Evolutionary conservation across 495 filamentous ascomycete species (phyloP).

Genomic region (Cairneyella variabilis): DNA sequence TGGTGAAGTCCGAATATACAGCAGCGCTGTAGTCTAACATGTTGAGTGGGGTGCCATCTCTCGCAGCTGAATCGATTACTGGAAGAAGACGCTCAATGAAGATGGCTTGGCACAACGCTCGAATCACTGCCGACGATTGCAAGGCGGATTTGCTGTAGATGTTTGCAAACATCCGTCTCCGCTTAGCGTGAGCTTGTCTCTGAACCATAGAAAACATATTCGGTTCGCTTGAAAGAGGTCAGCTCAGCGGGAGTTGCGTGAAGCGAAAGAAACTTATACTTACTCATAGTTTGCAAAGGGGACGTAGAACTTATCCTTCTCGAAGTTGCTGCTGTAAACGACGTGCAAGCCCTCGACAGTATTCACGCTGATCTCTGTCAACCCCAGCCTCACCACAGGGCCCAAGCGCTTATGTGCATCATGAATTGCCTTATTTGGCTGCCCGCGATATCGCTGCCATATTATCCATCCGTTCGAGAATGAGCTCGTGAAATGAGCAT

Average conservation of each 20-base stretch:
- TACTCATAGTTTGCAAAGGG: constrained; percentile 57
- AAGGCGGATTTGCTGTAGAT: constrained; percentile 70
- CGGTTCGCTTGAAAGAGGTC: constrained; percentile 30
- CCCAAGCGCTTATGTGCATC: constrained; percentile 51
- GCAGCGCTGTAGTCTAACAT: constrained; percentile 4
- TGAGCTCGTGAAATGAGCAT: constrained; percentile 56
- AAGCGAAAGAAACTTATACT: constrained; percentile 4
- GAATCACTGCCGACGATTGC: constrained; percentile 56
- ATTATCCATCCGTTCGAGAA: constrained; percentile 57
- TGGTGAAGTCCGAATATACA: constrained; percentile 11
- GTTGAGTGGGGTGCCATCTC: constrained; percentile 14
- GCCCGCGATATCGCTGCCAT: background rate
- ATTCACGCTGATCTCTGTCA: constrained; percentile 60
- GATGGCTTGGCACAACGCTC: constrained; percentile 52
- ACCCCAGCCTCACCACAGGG: constrained; percentile 55
- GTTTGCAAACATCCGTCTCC: constrained; percentile 64
- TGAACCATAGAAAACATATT: constrained; percentile 39
- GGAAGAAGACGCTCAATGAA: constrained; percentile 60
- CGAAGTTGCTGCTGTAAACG: constrained; percentile 68
- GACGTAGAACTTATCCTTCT: constrained; percentile 71
- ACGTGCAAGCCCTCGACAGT: constrained; percentile 60
- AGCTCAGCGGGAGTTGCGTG: background rate
- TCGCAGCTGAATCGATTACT: background rate
- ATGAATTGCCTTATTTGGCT: constrained; percentile 38
- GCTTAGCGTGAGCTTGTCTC: constrained; percentile 48